These are phyloP conservation scores for Camellia sinensis DNA, from an alignment of 148 eudicot species.

Conservation along the genomic window DNA sequence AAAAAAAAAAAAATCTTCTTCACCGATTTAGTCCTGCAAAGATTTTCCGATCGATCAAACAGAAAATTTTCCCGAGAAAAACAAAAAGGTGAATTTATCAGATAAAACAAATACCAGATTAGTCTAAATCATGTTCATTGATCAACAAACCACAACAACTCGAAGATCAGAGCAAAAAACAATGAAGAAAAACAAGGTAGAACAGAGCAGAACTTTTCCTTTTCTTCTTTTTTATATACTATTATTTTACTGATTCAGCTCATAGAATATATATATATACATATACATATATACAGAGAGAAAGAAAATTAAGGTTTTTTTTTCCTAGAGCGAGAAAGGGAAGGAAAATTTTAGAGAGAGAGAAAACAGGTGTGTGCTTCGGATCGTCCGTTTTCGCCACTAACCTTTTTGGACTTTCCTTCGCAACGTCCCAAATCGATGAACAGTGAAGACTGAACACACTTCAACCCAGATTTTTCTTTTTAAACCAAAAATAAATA, in stretches of 20 bases:
- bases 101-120: not conserved
- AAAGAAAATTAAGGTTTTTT: too few relatives aligned
- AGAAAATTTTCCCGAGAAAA: not conserved
- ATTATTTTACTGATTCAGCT: constrained; percentile 7
- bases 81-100: not conserved
- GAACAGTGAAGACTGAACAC: constrained; percentile 2
- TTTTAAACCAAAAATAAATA: not conserved
- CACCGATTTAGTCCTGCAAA: not conserved
- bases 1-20: not conserved
- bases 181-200: not conserved
- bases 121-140: not conserved
- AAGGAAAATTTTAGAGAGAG: constrained; percentile 2
- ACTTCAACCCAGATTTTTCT: not conserved
- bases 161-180: not conserved
- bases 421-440: constrained; percentile 14
- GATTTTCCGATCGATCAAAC: constrained; percentile 7
- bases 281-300: too few relatives aligned
- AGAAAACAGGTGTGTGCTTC: constrained; percentile 22
- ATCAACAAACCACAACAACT: not conserved
- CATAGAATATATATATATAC: not conserved
- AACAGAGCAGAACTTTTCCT: not conserved
- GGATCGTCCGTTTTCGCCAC: constrained; percentile 41
- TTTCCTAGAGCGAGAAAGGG: not conserved
- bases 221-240: not conserved
- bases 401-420: constrained; percentile 14